Base-by-base conservation (phyloP, 2,329 filamentous ascomycete genomes). In the Ophiostoma populinum region DNA sequence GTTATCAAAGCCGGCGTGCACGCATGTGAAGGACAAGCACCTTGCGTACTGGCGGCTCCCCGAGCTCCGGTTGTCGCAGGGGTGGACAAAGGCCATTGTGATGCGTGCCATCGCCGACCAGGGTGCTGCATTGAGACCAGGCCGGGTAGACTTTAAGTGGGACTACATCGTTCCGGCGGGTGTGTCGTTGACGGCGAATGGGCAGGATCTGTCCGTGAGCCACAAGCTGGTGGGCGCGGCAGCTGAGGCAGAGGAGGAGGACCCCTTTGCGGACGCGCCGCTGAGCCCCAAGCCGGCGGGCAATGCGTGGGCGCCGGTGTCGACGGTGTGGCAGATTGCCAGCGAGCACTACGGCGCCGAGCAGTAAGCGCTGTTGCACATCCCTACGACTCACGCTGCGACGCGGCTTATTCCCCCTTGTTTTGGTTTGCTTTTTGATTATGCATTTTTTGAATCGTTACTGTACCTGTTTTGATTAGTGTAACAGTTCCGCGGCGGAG, bases 11-110 rank as follows among this genome's bases (percentile, higher is more conserved):
- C 82, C 82, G 1, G 59, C 69, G 1, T 81, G 81, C n/a, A 83
- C 72, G 1, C 85, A 87, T 49, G 62, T 79, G 16, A 78, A 77
- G 47, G 80, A 87, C 29, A 77, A 77, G 48, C 74, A 75, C 30
- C 51, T 83, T 17, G 74, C 90, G 10, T 85, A 80, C 61, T 92
- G 82, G 81, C 73, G 76, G 11, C 56, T 90, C 1, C 76, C 76
- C 30, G 78, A 92, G 42, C 61, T 95, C 12, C 31, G 30, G 7
- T 36, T 42, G 25, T 40, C 40, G 2, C 32, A 69, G 7, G 73
- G 73, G 33, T 67, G 71, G 43, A 67, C 78, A 47, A 87, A 83
- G 56, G 71, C 94, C 39, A 75, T 93, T 6, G 90, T 83, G 40
- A 32, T 32, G 30, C 72, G 85, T 3, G 80, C 98, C 46, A 60